phyloP scores from a whole-genome alignment of 371 early-diverging fungal species.

The Nematocida minor region DNA sequence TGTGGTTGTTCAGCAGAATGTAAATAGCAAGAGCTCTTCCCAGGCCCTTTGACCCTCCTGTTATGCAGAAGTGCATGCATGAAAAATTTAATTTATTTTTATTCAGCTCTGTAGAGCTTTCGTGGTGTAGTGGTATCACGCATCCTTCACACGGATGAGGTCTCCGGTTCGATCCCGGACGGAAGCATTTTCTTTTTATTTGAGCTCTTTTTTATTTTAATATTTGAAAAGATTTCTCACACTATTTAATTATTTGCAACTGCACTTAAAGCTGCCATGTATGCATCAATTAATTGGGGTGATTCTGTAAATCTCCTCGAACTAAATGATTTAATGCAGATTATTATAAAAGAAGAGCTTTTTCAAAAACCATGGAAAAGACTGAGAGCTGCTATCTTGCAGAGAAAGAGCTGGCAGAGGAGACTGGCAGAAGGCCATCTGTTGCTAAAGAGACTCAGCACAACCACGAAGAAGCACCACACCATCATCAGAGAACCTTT shows the following conservation, averaged over 20 bases:
- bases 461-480: no score
- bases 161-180: constrained; percentile 65
- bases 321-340: no score
- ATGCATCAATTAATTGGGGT: no score
- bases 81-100: not conserved
- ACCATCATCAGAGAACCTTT: no score
- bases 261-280: not conserved
- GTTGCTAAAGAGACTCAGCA: no score
- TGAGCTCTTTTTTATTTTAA: not conserved
- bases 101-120: constrained; percentile 51
- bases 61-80: constrained; percentile 42
- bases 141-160: constrained; percentile 66
- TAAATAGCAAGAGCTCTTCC: constrained; percentile 10
- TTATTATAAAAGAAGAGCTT: no score
- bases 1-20: not conserved
- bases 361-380: no score
- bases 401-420: no score
- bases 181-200: constrained; percentile 55
- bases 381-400: no score
- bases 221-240: not conserved
- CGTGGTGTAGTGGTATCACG: constrained; percentile 66
- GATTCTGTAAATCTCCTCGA: no score
- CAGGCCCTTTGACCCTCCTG: constrained; percentile 35
- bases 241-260: not conserved
- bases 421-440: no score